Evolutionary conservation across 2,329 filamentous ascomycete species (phyloP).

Genomic region (Cucurbitaria berberidis): DNA sequence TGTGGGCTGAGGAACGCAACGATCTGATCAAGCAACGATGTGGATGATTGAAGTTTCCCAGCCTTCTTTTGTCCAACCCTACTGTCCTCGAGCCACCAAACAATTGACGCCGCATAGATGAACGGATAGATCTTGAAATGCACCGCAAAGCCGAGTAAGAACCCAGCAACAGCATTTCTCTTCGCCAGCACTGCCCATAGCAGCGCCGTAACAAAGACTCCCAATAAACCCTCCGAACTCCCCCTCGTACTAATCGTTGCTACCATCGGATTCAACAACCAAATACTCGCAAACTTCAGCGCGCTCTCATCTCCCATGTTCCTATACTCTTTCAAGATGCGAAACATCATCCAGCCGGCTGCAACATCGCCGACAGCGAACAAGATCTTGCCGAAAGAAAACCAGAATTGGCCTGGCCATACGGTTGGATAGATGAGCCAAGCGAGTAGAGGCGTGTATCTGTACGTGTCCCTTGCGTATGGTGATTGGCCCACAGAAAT

Average conservation of each 20-base stretch:
- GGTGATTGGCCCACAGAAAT: slow-evolving; percentile 72
- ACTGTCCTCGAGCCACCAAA: slow-evolving; percentile 78
- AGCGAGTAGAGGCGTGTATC: slow-evolving; percentile 91
- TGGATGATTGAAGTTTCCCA: not conserved
- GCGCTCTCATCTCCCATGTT: slow-evolving; percentile 56
- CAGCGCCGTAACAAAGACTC: slow-evolving; percentile 80
- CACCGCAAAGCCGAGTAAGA: slow-evolving; percentile 80
- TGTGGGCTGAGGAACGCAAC: slow-evolving; percentile 37
- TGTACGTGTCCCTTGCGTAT: slow-evolving; percentile 91
- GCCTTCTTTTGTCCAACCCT: slow-evolving; percentile 25
- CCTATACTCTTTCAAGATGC: slow-evolving; percentile 55
- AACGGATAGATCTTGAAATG: slow-evolving; percentile 99
- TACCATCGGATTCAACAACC: slow-evolving; percentile 98
- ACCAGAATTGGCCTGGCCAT: slow-evolving; percentile 64
- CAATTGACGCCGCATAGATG: slow-evolving; percentile 82
- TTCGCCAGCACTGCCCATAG: slow-evolving; percentile 79
- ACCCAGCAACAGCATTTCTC: slow-evolving; percentile 69
- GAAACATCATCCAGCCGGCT: slow-evolving; percentile 78
- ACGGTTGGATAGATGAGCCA: slow-evolving; percentile 88
- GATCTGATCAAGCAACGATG: slow-evolving; percentile 30
- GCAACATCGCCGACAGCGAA: slow-evolving; percentile 85
- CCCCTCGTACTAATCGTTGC: slow-evolving; percentile 94
- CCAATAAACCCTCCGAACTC: slow-evolving; percentile 88
- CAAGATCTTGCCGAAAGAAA: slow-evolving; percentile 84
- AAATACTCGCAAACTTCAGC: slow-evolving; percentile 80